phyloP scores from a whole-genome alignment of 1,284 basidiomycete species.

The Anthracocystis walkeri region DNA sequence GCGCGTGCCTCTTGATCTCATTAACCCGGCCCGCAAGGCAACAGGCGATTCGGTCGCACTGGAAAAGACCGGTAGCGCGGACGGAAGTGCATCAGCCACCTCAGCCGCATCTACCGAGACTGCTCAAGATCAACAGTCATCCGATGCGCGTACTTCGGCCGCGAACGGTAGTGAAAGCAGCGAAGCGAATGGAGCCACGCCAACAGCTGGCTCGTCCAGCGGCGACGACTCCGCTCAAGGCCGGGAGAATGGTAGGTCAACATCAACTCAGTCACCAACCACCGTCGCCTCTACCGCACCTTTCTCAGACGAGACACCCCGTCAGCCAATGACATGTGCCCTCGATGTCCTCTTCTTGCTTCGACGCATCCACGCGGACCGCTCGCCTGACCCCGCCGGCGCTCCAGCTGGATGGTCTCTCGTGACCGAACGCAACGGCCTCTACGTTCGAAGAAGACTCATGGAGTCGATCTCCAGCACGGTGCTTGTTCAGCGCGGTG shows the following conservation, averaged over 20 bases:
- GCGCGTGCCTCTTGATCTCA: slow-evolving; percentile 86
- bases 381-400: slow-evolving; percentile 70
- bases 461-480: slow-evolving; percentile 82
- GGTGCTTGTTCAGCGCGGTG: slow-evolving; percentile 87
- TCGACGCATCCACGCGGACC: slow-evolving; percentile 63
- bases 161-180: not conserved
- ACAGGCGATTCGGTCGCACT: slow-evolving; percentile 2
- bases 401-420: slow-evolving; percentile 81
- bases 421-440: slow-evolving; percentile 80
- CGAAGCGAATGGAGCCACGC: not conserved
- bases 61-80: slow-evolving; percentile 3
- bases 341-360: slow-evolving; percentile 66
- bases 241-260: slow-evolving; percentile 11
- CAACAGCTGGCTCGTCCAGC: not conserved
- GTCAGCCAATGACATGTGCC: slow-evolving; percentile 63
- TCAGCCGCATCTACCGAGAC: not conserved
- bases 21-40: slow-evolving; percentile 22
- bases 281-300: slow-evolving; percentile 19
- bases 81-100: not conserved
- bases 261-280: slow-evolving; percentile 10
- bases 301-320: slow-evolving; percentile 61
- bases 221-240: slow-evolving; percentile 9
- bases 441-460: slow-evolving; percentile 81
- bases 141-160: not conserved
- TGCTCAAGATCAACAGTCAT: slow-evolving; percentile 11